phyloP scores from a whole-genome alignment of 345 rosid species.

The Rhodamnia rubescens region DNA sequence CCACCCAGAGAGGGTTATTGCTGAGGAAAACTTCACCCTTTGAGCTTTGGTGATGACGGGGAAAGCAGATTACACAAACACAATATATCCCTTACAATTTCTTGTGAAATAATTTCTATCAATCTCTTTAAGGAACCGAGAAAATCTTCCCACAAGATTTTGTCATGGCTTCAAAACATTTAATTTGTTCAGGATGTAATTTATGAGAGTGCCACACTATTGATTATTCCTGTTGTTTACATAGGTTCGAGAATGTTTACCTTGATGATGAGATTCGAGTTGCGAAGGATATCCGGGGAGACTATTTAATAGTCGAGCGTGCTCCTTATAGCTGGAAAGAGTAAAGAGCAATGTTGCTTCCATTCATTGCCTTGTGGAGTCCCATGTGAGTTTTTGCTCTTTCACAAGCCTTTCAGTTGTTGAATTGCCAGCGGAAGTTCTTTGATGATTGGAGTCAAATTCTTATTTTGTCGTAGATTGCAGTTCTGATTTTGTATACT shows the following conservation, averaged over 20 bases:
- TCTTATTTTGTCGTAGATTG: background rate
- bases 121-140: no score
- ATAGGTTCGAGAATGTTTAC: conserved; percentile 27
- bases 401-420: background rate
- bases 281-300: conserved; percentile 25
- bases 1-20: no score
- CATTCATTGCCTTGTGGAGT: background rate
- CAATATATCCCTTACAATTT: no score
- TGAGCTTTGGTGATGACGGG: no score
- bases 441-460: background rate
- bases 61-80: no score
- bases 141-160: no score
- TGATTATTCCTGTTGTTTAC: background rate
- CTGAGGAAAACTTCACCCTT: no score
- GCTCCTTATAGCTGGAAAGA: conserved; percentile 24
- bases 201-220: no score
- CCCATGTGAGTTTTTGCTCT: background rate
- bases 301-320: conserved; percentile 20
- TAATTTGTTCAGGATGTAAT: no score
- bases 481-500: background rate
- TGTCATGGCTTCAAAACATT: no score
- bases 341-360: background rate
- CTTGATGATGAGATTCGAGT: conserved; percentile 25
- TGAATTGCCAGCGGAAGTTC: background rate
- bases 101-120: no score